Conservation (phyloP, 1,284 basidiomycete species). For the Exsudoporus floridanus region DNA sequence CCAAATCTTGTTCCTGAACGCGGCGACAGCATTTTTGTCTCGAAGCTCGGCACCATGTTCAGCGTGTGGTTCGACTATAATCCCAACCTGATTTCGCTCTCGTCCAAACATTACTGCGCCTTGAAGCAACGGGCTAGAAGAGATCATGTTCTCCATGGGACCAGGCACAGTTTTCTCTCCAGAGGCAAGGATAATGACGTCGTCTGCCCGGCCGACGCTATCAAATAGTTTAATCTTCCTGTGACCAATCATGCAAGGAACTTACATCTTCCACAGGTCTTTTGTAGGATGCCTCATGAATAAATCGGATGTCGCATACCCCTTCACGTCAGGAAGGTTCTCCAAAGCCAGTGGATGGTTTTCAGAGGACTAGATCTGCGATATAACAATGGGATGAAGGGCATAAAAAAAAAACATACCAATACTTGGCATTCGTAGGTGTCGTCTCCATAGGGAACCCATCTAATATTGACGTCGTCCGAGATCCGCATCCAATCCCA, state of each 20-base stretch:
- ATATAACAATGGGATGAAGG: not conserved
- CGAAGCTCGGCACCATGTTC: slow-evolving; percentile 24
- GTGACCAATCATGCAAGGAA: not conserved
- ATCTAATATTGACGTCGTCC: slow-evolving; percentile 16
- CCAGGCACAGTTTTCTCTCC: slow-evolving; percentile 32
- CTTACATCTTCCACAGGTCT: slow-evolving; percentile 31
- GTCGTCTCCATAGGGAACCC: slow-evolving; percentile 28
- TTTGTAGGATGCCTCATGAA: slow-evolving; percentile 32
- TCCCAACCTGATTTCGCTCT: slow-evolving; percentile 36
- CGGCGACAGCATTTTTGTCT: not conserved
- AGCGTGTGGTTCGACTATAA: slow-evolving; percentile 36
- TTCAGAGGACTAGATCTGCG: not conserved
- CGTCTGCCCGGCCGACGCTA: slow-evolving; percentile 24
- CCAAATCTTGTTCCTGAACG: slow-evolving; percentile 9
- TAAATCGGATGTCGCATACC: slow-evolving; percentile 31
- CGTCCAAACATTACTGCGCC: slow-evolving; percentile 18
- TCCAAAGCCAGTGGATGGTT: slow-evolving; percentile 16
- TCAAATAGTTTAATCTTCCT: not conserved
- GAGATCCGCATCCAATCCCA: slow-evolving; percentile 32
- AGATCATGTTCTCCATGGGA: slow-evolving; percentile 29
- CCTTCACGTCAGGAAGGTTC: slow-evolving; percentile 31
- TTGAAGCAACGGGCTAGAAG: slow-evolving; percentile 27
- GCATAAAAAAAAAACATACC: slow-evolving; percentile 8
- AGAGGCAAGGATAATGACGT: slow-evolving; percentile 29
- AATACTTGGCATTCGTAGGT: slow-evolving; percentile 31